Base-by-base conservation (phyloP, 257 asterid species). In the Solanum medicagineum region DNA sequence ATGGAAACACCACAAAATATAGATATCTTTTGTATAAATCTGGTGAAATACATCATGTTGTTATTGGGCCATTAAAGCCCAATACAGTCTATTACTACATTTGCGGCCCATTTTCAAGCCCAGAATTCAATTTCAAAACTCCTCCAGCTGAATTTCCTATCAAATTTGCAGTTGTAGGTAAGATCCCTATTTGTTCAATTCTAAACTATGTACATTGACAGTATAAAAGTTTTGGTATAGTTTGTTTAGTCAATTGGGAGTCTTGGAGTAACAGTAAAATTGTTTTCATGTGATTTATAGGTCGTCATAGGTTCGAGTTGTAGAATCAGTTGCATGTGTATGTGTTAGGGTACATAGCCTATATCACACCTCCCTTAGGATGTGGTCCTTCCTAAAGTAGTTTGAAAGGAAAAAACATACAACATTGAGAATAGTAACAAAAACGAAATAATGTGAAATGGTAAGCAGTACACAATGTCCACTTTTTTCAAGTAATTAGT, bases 1-100 rank as follows among this genome's bases (percentile, higher is more conserved):
- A 29, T 6, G 99, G 99, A 36, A 85, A 44, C 2, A 83, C 90
- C 45, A 44, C 40, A 13, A 42, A 3, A 10, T 95, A 95, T 89
- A 17, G 49, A 1, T 95, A 89, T 73, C 0, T 92, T n/a, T 0
- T 24, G 1, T 95, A 94, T 16, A 29, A 13, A 7, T 95, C 98
- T 0, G 98, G 95, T 8, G 84, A 93, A 70, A 92, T 94, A 80
- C 98, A 95, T 56, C 66, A 94, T 20, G 98, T 87, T 17, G 85
- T 91, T 66, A 91, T 95, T 36, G 99, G 99, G 11, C 98, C 97
- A 7, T 84, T 95, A 86, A 85, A 63, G 44, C 93, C 97, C 8
- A 74, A 87, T 89, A 94, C 97, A 0, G 16, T 62, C 0, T 94
- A 94, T 49, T 94, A 87, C 86, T 93, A 94, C 81, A 89, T 87